Conservation (phyloP, 345 rosid species). For the Hibiscus tridactylites region DNA sequence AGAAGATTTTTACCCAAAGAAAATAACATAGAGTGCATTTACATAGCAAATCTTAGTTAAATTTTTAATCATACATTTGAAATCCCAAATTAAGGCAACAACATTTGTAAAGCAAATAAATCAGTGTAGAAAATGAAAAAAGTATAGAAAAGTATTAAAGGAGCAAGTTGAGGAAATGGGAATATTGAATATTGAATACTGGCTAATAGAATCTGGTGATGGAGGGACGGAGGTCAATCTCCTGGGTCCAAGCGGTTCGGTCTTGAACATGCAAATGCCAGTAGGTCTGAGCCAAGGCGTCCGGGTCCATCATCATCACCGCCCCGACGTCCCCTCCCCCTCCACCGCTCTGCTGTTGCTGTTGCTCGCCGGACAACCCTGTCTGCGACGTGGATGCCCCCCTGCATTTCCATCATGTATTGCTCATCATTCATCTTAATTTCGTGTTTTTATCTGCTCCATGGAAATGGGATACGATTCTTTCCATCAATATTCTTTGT, state of each 20-base stretch:
- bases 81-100: not conserved
- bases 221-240: slow-evolving; percentile 77
- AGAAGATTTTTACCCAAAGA: too few relatives aligned
- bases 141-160: not conserved
- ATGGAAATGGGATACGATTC: not conserved
- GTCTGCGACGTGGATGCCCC: slow-evolving; percentile 37
- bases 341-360: slow-evolving; percentile 18
- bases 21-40: not conserved
- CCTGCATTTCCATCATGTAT: slow-evolving; percentile 25
- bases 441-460: not conserved
- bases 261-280: slow-evolving; percentile 89
- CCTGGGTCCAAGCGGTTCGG: slow-evolving; percentile 87
- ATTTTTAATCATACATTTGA: not conserved
- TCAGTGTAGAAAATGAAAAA: not conserved
- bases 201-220: slow-evolving; percentile 24
- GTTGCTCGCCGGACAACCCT: slow-evolving; percentile 36
- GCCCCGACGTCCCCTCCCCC: slow-evolving; percentile 12
- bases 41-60: not conserved
- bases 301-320: slow-evolving; percentile 62
- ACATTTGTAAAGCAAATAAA: not conserved
- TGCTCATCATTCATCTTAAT: not conserved
- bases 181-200: not conserved
- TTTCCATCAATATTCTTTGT: not conserved
- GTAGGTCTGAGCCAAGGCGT: slow-evolving; percentile 82
- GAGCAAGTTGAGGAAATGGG: not conserved